Percentiles rank a stretch among this genome's conserved stretches.
These are phyloP conservation scores for Aspergillus affinis DNA, from an alignment of 495 filamentous ascomycete species.

Conservation along the genomic window DNA sequence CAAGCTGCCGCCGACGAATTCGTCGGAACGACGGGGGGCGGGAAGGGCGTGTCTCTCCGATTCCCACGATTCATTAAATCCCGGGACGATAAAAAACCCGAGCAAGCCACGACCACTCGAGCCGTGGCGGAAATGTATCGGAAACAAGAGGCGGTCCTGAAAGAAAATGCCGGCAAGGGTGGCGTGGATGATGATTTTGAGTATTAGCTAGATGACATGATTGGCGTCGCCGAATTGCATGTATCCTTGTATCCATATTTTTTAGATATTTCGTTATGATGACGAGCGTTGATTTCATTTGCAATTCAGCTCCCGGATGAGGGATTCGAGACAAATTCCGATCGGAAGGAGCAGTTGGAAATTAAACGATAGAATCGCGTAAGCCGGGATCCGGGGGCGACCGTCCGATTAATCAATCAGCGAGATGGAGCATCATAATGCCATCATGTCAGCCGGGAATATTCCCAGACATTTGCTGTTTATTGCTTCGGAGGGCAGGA, in stretches of 20 bases:
- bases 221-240: neutral
- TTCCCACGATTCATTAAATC: slow-evolving; percentile 91
- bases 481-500: neutral
- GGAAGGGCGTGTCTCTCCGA: slow-evolving; percentile 82
- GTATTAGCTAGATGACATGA: slow-evolving; percentile 55
- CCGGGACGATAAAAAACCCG: slow-evolving; percentile 91
- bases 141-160: slow-evolving; percentile 82
- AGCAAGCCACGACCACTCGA: slow-evolving; percentile 78
- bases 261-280: neutral
- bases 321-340: neutral
- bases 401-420: neutral
- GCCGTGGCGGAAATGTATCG: slow-evolving; percentile 96
- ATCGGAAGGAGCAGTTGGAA: neutral
- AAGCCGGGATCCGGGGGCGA: neutral
- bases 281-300: neutral
- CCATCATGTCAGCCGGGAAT: too few relatives aligned
- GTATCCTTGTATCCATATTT: neutral
- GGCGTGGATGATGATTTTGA: slow-evolving; percentile 98
- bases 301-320: neutral
- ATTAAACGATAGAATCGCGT: slow-evolving; percentile 1
- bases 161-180: slow-evolving; percentile 63
- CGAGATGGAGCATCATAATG: neutral
- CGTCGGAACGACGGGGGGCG: slow-evolving; percentile 53
- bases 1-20: slow-evolving; percentile 71
- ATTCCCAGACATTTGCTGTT: too few relatives aligned